A percentile compares a stretch with the other conserved stretches of the same genome.
These are phyloP conservation scores for Erythrophleum fordii DNA, from an alignment of 306 rosid species.

Conservation along the genomic window DNA sequence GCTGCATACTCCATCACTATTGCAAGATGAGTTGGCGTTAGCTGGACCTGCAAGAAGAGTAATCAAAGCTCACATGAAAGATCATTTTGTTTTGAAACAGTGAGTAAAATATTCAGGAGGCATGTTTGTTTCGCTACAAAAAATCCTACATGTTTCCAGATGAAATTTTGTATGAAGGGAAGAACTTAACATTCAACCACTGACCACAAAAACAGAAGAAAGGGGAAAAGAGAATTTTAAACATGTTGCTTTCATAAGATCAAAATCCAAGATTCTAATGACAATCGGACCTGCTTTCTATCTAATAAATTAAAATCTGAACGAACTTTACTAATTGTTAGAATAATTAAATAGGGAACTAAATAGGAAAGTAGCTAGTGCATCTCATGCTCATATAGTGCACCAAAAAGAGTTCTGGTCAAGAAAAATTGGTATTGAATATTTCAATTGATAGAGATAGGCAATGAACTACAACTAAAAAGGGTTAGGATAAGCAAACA, in stretches of 20 bases:
- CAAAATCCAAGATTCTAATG: not conserved
- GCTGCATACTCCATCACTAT: constrained; percentile 93
- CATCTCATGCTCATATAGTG: not conserved
- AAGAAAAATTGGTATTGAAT: not conserved
- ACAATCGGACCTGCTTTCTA: not conserved
- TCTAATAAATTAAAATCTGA: not conserved
- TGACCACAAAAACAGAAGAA: not conserved
- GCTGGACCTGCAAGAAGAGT: constrained; percentile 59
- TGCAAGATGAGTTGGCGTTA: constrained; percentile 84
- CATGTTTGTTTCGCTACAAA: not conserved
- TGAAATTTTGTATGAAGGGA: constrained; percentile 9
- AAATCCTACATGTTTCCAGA: not conserved
- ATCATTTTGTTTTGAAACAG: not conserved
- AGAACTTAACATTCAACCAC: not conserved
- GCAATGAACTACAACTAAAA: not conserved
- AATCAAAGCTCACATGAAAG: constrained; percentile 35
- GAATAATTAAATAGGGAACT: not conserved
- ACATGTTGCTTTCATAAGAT: not conserved
- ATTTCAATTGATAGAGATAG: not conserved
- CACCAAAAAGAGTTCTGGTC: not conserved
- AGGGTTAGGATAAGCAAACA: not conserved
- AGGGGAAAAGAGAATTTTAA: not conserved
- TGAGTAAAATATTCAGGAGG: not conserved
- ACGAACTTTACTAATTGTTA: constrained; percentile 8
- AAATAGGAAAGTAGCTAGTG: constrained; percentile 4